Base-by-base conservation (phyloP, 1,139 yeast species). In the Kodamaea derodonti region DNA sequence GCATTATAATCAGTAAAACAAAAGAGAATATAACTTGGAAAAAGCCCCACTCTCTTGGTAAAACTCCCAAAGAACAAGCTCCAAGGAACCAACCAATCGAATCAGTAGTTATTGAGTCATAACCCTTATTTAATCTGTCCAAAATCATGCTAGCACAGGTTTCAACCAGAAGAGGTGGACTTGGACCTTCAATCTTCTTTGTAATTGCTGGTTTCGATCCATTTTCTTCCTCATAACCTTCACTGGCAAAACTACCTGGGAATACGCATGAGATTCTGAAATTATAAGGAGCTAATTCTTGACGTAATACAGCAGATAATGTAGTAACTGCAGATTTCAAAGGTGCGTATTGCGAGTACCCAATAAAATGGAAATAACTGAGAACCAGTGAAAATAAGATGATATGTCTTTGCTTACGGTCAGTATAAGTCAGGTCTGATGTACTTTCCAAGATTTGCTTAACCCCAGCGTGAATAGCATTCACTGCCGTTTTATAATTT, bases 271-370 rank as follows among this genome's bases (percentile, higher is more conserved):
- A 65, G 0, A 84, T 75, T 32, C 80, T 62, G 45, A 80, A 78
- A 41, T 81, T 75, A 49, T 77, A 82, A 2, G 83, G 81, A 1
- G 70, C 55, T 38, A 86, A 69, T 54, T 94, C 99, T 48, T 90
- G 97, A 39, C 96, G 76, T 36, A 92, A 60, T 4, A 84, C 69
- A 33, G 83, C 83, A 0, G 90, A 81, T 24, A 94, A 62, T 0
- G 95, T 67, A 46, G 85, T 71, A 9, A 92, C 56, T 0, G 97
- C 96, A 0, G 87, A 80, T 57, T 94, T 94, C 47, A 80, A 60
- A 1, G 99, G 98, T 0, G 92, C 92, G 53, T 94, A 94, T 48
- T 87, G 92, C 0, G 79, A 69, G 55, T 94, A 94, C 0, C 99
- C 99, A 32, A 88, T 84, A 51, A 92, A 82, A 3, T 97, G 87